These are phyloP conservation scores for Chaetomium cochliodes DNA, from an alignment of 495 filamentous ascomycete genomes.

Conservation along the genomic window DNA sequence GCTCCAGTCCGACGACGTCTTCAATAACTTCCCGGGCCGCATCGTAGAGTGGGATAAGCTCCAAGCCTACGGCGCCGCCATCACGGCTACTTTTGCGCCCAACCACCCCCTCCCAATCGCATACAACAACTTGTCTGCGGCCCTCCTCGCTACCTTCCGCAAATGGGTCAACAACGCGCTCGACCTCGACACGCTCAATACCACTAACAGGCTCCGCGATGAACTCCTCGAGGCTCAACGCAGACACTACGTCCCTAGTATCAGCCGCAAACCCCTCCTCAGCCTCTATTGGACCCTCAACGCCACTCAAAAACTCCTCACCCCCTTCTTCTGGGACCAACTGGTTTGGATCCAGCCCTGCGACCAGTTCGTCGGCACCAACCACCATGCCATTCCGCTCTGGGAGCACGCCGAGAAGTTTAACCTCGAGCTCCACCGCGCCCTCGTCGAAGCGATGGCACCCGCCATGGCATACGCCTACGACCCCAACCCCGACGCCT, in stretches of 20 bases:
- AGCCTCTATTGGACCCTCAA: conserved; percentile 28
- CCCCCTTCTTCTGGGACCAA: conserved; percentile 37
- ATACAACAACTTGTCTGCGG: conserved; percentile 21
- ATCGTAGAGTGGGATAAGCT: conserved; percentile 29
- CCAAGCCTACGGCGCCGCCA: not conserved
- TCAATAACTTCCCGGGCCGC: conserved; percentile 13
- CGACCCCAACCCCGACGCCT: not conserved
- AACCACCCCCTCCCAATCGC: conserved; percentile 52
- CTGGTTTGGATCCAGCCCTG: conserved; percentile 1
- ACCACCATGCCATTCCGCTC: not conserved
- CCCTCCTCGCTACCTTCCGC: conserved; percentile 22
- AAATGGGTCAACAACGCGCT: conserved; percentile 21
- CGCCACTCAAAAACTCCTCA: conserved; percentile 32
- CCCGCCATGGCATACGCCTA: not conserved
- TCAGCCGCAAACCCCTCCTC: conserved; percentile 8
- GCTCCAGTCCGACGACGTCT: conserved; percentile 26
- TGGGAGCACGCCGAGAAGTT: not conserved
- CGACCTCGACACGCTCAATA: not conserved
- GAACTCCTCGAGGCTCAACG: conserved; percentile 29
- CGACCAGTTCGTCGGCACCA: not conserved
- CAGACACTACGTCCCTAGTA: conserved; percentile 33
- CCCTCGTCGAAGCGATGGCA: not conserved
- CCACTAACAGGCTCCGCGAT: not conserved
- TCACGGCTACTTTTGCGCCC: not conserved
- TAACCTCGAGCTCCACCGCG: not conserved